Evolutionary conservation across 2,329 filamentous ascomycete genomes (phyloP).

Genomic region (Coniochaeta sp.): DNA sequence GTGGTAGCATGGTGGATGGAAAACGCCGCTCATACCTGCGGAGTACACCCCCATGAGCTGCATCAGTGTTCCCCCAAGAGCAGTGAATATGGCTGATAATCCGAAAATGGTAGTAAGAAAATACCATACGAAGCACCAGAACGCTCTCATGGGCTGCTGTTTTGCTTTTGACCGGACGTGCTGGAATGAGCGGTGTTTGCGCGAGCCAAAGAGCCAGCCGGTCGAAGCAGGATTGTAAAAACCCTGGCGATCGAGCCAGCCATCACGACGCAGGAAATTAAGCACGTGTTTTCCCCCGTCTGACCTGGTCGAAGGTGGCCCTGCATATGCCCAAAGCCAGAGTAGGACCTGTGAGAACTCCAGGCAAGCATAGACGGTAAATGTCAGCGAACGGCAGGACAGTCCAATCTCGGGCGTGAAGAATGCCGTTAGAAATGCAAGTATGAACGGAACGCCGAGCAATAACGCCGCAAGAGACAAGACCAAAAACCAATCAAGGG

Average conservation of each 20-base stretch:
- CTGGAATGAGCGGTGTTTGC: constrained; percentile 1
- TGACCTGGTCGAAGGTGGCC: not conserved
- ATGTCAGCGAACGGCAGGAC: constrained; percentile 16
- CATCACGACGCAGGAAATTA: constrained; percentile 7
- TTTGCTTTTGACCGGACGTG: not conserved
- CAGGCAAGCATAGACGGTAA: constrained; percentile 10
- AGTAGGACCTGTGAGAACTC: constrained; percentile 11
- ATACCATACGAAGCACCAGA: constrained; percentile 14
- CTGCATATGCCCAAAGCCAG: constrained; percentile 17
- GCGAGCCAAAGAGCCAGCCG: constrained; percentile 6
- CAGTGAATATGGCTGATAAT: constrained; percentile 33
- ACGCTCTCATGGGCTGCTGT: constrained; percentile 4
- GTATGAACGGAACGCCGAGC: constrained; percentile 11
- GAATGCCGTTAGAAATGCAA: constrained; percentile 16
- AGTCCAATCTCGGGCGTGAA: constrained; percentile 15
- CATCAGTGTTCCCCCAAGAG: constrained; percentile 16
- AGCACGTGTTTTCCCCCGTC: not conserved
- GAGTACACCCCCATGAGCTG: constrained; percentile 18
- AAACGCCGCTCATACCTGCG: not conserved
- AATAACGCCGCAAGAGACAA: constrained; percentile 10
- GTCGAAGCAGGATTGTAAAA: constrained; percentile 13
- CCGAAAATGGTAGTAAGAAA: constrained; percentile 8
- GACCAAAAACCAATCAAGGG: constrained; percentile 12
- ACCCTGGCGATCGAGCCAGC: constrained; percentile 12
- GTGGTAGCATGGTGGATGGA: not conserved